Evolutionary conservation across 1,284 basidiomycete species (phyloP).

Genomic region (Leccinum subrobustum): DNA sequence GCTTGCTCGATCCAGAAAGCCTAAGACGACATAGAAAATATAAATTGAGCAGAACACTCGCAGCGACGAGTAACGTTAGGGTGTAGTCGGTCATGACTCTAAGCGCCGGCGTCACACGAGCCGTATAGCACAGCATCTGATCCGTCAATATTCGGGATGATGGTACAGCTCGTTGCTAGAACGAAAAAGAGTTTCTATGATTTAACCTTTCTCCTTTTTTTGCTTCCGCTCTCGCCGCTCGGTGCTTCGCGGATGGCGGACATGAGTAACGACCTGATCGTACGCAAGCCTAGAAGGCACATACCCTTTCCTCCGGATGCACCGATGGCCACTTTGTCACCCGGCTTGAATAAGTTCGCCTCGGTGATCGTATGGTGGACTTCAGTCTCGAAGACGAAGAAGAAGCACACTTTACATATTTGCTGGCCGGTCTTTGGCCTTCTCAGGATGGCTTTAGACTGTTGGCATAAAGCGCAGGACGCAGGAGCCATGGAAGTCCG

Average conservation of each 20-base stretch:
- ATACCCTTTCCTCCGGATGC: conserved; percentile 97
- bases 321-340: conserved; percentile 95
- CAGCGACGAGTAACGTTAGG: conserved; percentile 9
- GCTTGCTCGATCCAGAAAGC: conserved; percentile 2
- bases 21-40: conserved; percentile 15
- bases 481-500: conserved; percentile 58
- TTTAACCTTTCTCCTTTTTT: conserved; percentile 24
- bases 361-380: conserved; percentile 93
- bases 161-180: neutral
- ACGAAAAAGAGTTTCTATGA: neutral
- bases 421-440: conserved; percentile 97
- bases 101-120: no score
- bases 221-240: conserved; percentile 15
- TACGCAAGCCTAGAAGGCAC: conserved; percentile 5
- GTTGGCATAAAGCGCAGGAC: conserved; percentile 73
- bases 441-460: conserved; percentile 83
- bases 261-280: conserved; percentile 1
- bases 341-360: conserved; percentile 82
- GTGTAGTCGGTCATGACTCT: conserved; percentile 1
- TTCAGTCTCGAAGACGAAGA: conserved; percentile 96
- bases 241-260: conserved; percentile 28
- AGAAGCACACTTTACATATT: conserved; percentile 95
- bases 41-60: conserved; percentile 23
- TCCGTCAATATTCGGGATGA: neutral
- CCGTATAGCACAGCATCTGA: neutral